phyloP scores from a whole-genome alignment of 306 rosid species.

The Prunus persica region Prunus_persica_NCBIv2 NC_034016.1:1773501-1774000 shows the following conservation, averaged over 20 bases:
- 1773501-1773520: conserved; percentile 48
- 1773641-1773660: conserved; percentile 64
- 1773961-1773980: conserved; percentile 46
- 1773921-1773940: conserved; percentile 44
- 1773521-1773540: conserved; percentile 49
- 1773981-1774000: conserved; percentile 48
- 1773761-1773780: conserved; percentile 48
- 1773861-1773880: conserved; percentile 44
- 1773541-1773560: conserved; percentile 57
- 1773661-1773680: conserved; percentile 41
- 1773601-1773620: conserved; percentile 49
- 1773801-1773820: conserved; percentile 44
- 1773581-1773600: conserved; percentile 53
- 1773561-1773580: conserved; percentile 43
- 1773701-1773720: conserved; percentile 42
- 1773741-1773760: conserved; percentile 47
- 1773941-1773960: conserved; percentile 65
- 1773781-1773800: conserved; percentile 42
- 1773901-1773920: conserved; percentile 26
- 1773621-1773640: conserved; percentile 59
- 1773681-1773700: conserved; percentile 46
- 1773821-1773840: conserved; percentile 57
- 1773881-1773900: conserved; percentile 34
- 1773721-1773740: conserved; percentile 68
- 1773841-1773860: conserved; percentile 52